These are phyloP conservation scores for Dothiorella sarmentorum DNA, from an alignment of 2,329 filamentous ascomycete species.

Conservation along the genomic window DNA sequence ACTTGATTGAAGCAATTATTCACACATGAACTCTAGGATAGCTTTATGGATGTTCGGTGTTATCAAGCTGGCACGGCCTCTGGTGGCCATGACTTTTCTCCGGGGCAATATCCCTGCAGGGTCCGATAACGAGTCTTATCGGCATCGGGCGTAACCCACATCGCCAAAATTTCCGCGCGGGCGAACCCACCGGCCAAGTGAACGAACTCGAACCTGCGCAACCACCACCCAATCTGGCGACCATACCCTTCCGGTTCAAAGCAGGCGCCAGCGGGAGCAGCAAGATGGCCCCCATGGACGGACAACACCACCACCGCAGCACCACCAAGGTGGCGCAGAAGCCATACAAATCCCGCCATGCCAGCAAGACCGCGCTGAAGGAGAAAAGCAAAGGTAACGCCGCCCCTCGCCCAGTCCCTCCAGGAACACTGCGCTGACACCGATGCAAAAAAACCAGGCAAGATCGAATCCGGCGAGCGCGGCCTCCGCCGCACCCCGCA, in stretches of 20 bases:
- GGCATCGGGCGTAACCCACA: neutral
- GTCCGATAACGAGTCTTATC: slow-evolving; percentile 14
- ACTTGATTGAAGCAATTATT: no score
- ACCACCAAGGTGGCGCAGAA: slow-evolving; percentile 90
- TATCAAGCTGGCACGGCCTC: no score
- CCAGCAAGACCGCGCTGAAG: slow-evolving; percentile 82
- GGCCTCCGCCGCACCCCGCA: slow-evolving; percentile 81
- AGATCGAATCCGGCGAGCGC: slow-evolving; percentile 66
- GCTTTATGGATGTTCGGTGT: neutral
- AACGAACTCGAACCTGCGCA: neutral
- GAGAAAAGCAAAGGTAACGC: slow-evolving; percentile 78
- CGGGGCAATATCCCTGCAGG: neutral
- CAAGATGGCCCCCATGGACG: slow-evolving; percentile 69
- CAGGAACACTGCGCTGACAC: neutral
- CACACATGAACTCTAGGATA: no score
- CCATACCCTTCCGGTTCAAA: slow-evolving; percentile 77
- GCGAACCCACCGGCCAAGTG: neutral
- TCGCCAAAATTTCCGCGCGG: slow-evolving; percentile 16
- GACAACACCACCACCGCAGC: slow-evolving; percentile 79
- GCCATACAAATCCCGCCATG: slow-evolving; percentile 86
- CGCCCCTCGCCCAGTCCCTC: neutral
- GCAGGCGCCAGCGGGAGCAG: slow-evolving; percentile 59
- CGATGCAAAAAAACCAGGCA: slow-evolving; percentile 53
- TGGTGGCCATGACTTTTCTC: neutral
- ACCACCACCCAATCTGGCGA: slow-evolving; percentile 14